Base-by-base conservation (phyloP, 805 yeast species). In the Saccharomycopsis fermentans region DNA sequence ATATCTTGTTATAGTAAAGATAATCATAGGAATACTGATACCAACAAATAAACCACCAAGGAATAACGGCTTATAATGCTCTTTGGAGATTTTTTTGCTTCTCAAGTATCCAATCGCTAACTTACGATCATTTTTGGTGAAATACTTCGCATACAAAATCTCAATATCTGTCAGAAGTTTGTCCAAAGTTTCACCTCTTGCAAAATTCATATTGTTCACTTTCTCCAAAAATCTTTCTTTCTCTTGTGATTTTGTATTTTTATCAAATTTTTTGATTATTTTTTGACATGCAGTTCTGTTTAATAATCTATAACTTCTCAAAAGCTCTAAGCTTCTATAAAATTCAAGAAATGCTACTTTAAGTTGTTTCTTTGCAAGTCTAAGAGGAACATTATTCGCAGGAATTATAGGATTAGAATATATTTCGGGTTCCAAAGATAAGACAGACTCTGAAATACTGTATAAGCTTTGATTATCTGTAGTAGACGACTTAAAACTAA, bases 271-370 rank as follows among this genome's bases (percentile, higher is more conserved):
- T 68, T 94, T 94, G 59, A 90, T 77, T 66, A 94, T 83, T 66
- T 94, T 94, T 56, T 96, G 79, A 66, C 91, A 82, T 0, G 95
- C 99, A 0, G 96, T 90, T 34, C 90, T 77, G 70, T 94, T 94
- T 64, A 91, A 70, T 54, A 84, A 75, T 63, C 88, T 77, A 69
- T 83, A 94, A 0, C 88, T 84, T 63, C 81, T 81, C 55, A 87
- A 71, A 37, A 88, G 75, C 60, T 87, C 87, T 62, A 90, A 73
- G 8, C 87, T 80, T 59, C 92, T 77, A 69, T 89, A 90, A 63
- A 79, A 84, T 66, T 89, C 96, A 58, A 81, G 71, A 29, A 85
- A 68, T 0, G 95, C 95, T 34, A 75, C 73, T 64, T 86, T 85
- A 58, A 88, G 72, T 71, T 83, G 87, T 62, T 84, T 74, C 63